These are phyloP conservation scores for Erythrophleum fordii DNA, from an alignment of 306 rosid species.

Conservation along the genomic window DNA sequence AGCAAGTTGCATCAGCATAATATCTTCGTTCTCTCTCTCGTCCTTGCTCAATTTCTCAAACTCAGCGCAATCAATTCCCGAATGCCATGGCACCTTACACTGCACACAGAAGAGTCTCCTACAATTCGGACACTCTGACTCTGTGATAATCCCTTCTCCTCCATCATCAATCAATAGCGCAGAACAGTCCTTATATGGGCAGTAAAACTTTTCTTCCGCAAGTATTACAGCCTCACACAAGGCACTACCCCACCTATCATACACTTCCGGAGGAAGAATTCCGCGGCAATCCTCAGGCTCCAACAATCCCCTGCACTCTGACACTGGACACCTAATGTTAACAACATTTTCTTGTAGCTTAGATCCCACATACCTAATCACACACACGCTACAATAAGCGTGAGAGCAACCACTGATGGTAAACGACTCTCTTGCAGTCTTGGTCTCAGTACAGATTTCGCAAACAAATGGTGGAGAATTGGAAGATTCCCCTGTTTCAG, in stretches of 20 bases:
- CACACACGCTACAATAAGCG: constrained; percentile 38
- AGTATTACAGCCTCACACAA: constrained; percentile 45
- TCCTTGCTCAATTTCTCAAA: constrained; percentile 48
- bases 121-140: constrained; percentile 51
- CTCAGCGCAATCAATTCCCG: constrained; percentile 30
- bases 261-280: constrained; percentile 25
- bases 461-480: constrained; percentile 31
- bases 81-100: constrained; percentile 61
- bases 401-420: constrained; percentile 37
- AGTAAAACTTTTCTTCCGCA: constrained; percentile 40
- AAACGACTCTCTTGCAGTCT: constrained; percentile 29
- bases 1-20: constrained; percentile 51
- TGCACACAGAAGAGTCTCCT: constrained; percentile 46
- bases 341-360: constrained; percentile 43
- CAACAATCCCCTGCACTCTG: constrained; percentile 42
- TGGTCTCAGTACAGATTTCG: constrained; percentile 48
- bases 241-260: constrained; percentile 54
- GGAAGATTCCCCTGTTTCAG: constrained; percentile 38
- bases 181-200: constrained; percentile 53
- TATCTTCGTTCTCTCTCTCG: constrained; percentile 45
- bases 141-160: neutral
- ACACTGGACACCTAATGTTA: constrained; percentile 42
- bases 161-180: constrained; percentile 49
- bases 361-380: constrained; percentile 31
- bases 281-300: constrained; percentile 38